Conservation (phyloP, 208 protist species). For the Trypanosomatidae sp. region DNA sequence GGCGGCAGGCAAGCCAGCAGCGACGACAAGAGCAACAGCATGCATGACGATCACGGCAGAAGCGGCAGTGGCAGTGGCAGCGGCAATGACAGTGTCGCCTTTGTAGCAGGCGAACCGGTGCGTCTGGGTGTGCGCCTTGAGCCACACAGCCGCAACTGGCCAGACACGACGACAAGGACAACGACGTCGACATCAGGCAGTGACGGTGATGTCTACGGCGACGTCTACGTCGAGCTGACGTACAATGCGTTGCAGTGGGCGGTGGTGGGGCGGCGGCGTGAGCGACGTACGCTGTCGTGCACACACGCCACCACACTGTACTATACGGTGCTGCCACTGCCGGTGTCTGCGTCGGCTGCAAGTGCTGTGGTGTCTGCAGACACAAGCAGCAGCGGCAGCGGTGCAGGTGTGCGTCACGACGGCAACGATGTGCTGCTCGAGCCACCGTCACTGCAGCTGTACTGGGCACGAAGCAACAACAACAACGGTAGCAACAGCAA, state of each 20-base stretch:
- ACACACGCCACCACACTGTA: conserved; percentile 47
- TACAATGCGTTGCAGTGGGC: conserved; percentile 60
- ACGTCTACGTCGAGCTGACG: conserved; percentile 59
- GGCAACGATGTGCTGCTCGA: too few species aligned
- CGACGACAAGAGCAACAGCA: too few species aligned
- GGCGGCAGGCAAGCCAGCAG: too few species aligned
- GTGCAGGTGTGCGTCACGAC: too few species aligned
- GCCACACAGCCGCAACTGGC: conserved; percentile 70
- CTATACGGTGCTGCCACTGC: conserved; percentile 61
- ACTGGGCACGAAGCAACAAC: background rate
- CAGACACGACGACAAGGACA: too few species aligned
- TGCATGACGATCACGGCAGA: too few species aligned
- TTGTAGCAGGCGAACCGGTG: conserved; percentile 63
- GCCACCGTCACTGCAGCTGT: too few species aligned
- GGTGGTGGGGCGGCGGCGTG: conserved; percentile 59
- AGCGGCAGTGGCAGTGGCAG: too few species aligned
- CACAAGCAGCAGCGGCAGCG: too few species aligned
- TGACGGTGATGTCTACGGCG: conserved; percentile 36
- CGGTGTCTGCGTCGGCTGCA: too few species aligned
- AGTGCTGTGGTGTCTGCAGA: too few species aligned
- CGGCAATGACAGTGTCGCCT: conserved; percentile 3
- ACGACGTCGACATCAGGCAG: too few species aligned
- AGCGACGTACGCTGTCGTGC: conserved; percentile 46
- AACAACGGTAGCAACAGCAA: background rate
- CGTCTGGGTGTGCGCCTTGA: conserved; percentile 53